Conservation (phyloP, 768 basidiomycete genomes). For the Lanmaoa pseudosensibilis region DNA sequence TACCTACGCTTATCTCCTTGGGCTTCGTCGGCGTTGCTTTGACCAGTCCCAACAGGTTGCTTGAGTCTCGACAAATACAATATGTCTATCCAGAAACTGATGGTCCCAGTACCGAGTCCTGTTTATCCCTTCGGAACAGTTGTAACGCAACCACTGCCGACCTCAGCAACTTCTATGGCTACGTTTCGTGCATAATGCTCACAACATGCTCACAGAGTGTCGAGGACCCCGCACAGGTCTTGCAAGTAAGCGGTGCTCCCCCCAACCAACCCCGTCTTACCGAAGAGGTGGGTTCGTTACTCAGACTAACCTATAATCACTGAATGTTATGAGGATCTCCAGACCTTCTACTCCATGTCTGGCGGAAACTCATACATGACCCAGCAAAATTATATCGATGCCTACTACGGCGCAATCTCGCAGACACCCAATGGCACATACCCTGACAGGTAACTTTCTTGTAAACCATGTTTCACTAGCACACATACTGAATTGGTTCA, state of each 20-base stretch:
- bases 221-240: conserved; percentile 7
- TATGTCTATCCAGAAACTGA: conserved; percentile 2
- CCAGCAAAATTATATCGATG: conserved; percentile 25
- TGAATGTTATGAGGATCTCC: not conserved
- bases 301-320: not conserved
- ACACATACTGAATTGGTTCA: conserved; percentile 1
- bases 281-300: conserved; percentile 8
- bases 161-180: conserved; percentile 19
- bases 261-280: conserved; percentile 18
- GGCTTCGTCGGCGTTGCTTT: conserved; percentile 3
- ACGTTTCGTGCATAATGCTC: conserved; percentile 22
- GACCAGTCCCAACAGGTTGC: not conserved
- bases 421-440: conserved; percentile 19
- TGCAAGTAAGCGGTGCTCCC: conserved; percentile 10
- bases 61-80: conserved; percentile 16
- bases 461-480: not conserved
- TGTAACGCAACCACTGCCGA: conserved; percentile 21
- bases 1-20: not conserved
- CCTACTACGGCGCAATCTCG: conserved; percentile 22
- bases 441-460: conserved; percentile 12
- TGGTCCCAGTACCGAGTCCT: not conserved
- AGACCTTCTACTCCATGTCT: conserved; percentile 22
- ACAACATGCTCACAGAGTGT: conserved; percentile 10
- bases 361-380: conserved; percentile 20
- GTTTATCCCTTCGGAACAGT: conserved; percentile 19